Percentiles rank a stretch among this genome's conserved stretches.
These are phyloP conservation scores for Ramalina peruviana DNA, from an alignment of 495 filamentous ascomycete species.

Conservation along the genomic window DNA sequence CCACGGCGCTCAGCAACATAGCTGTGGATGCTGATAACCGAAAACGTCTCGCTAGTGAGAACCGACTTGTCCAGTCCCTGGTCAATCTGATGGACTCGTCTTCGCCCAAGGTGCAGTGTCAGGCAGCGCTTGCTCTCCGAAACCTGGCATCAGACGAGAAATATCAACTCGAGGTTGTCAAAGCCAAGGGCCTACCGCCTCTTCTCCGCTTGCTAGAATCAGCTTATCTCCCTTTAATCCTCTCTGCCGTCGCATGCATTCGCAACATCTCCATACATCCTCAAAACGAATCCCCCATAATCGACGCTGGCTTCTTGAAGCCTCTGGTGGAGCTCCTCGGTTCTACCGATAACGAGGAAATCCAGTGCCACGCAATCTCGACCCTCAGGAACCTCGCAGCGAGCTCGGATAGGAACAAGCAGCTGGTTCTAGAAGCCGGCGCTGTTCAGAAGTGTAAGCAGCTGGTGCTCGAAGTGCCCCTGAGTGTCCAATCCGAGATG, in stretches of 20 bases:
- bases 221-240: constrained; percentile 85
- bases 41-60: constrained; percentile 78
- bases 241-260: constrained; percentile 95
- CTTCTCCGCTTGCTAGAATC: constrained; percentile 84
- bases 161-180: constrained; percentile 95
- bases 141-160: constrained; percentile 97
- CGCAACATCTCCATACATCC: constrained; percentile 98
- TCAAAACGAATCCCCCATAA: constrained; percentile 98
- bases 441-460: constrained; percentile 98
- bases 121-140: constrained; percentile 84
- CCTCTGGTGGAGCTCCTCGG: constrained; percentile 88
- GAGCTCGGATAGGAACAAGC: constrained; percentile 93
- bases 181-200: constrained; percentile 67
- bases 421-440: constrained; percentile 86
- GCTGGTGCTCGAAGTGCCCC: constrained; percentile 79
- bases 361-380: constrained; percentile 96
- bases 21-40: constrained; percentile 86
- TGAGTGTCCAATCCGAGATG: constrained; percentile 97
- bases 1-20: constrained; percentile 95
- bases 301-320: constrained; percentile 89
- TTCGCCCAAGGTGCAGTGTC: constrained; percentile 95
- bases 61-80: constrained; percentile 77
- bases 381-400: constrained; percentile 91
- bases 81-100: constrained; percentile 95
- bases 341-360: constrained; percentile 94